Evolutionary conservation across 2,329 filamentous ascomycete species (phyloP).

Genomic region (Ophiosphaerella herpotricha): DNA sequence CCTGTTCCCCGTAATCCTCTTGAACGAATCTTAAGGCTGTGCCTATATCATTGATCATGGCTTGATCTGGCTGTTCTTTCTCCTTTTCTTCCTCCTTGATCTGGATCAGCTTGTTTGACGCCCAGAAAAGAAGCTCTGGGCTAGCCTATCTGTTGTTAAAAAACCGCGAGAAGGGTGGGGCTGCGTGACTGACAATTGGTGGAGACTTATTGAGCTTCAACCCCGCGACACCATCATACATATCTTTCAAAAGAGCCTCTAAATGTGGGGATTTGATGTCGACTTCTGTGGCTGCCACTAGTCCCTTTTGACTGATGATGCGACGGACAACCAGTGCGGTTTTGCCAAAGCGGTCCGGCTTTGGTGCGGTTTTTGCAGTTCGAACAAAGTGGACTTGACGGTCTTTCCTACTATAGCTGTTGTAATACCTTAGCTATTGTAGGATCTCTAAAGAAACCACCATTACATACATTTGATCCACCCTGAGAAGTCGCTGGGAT

Average conservation of each 20-base stretch:
- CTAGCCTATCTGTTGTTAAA: not conserved
- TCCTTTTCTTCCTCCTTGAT: slow-evolving; percentile 2
- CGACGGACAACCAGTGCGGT: slow-evolving; percentile 2
- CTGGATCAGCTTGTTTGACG: not conserved
- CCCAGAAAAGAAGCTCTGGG: not conserved
- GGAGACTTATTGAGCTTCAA: slow-evolving; percentile 1
- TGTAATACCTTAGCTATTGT: not conserved
- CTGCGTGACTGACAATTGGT: not conserved
- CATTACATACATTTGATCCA: slow-evolving; percentile 1
- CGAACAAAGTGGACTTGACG: slow-evolving; percentile 1
- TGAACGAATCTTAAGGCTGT: slow-evolving; percentile 1
- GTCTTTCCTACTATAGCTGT: slow-evolving; percentile 3
- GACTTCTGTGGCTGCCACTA: not conserved
- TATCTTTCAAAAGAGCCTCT: slow-evolving; percentile 1
- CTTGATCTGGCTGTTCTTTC: not conserved
- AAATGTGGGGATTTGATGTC: slow-evolving; percentile 4
- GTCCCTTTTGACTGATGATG: slow-evolving; percentile 1
- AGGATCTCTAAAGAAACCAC: too few species aligned
- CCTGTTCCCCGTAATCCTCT: not conserved
- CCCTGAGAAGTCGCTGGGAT: not conserved
- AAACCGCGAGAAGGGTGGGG: not conserved
- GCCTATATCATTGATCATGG: slow-evolving; percentile 1
- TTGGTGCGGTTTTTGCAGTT: not conserved
- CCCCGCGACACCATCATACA: not conserved
- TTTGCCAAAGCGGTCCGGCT: slow-evolving; percentile 2